Evolutionary conservation across 495 filamentous ascomycete genomes (phyloP).

Genomic region (Thermothielavioides terrestris): DNA sequence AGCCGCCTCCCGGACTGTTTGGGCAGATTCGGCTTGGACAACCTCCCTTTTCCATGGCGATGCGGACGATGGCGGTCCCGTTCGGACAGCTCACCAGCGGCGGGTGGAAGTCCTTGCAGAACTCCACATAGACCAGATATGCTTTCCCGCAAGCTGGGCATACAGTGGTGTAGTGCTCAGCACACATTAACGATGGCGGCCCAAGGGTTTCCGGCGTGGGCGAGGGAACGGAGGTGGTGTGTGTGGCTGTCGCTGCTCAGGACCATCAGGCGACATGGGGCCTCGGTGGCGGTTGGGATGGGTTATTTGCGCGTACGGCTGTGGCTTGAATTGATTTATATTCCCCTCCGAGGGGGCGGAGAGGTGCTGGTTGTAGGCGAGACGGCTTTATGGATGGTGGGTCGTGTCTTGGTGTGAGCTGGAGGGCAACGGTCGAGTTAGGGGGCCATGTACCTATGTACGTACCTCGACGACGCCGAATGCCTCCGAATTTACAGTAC

Average conservation of each 20-base stretch:
- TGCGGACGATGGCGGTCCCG: conserved; percentile 25
- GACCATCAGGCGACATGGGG: conserved; percentile 13
- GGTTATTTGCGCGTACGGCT: background rate
- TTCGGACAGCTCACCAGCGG: conserved; percentile 34
- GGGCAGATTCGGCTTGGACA: conserved; percentile 44
- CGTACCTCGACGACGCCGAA: too few relatives aligned
- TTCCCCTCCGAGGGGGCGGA: background rate
- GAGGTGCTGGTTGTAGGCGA: background rate
- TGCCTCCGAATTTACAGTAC: too few relatives aligned
- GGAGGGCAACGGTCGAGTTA: too few relatives aligned
- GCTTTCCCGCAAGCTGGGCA: conserved; percentile 46
- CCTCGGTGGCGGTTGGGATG: background rate
- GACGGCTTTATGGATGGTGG: background rate
- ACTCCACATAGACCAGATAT: conserved; percentile 43
- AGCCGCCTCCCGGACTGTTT: conserved; percentile 40
- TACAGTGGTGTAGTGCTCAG: conserved; percentile 37
- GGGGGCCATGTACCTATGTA: too few relatives aligned
- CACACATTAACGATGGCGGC: conserved; percentile 39
- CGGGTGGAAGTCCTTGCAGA: conserved; percentile 39
- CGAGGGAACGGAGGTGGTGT: background rate
- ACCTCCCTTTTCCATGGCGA: conserved; percentile 39
- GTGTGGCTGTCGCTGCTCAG: background rate
- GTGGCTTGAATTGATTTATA: conserved; percentile 9
- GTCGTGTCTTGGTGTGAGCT: too few relatives aligned
- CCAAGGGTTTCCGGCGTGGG: conserved; percentile 1